Evolutionary conservation across 352 stramenopile genomes (phyloP), one percentile per base, ranked within the genome.

Genomic region (Phytophthora lateralis): DNA sequence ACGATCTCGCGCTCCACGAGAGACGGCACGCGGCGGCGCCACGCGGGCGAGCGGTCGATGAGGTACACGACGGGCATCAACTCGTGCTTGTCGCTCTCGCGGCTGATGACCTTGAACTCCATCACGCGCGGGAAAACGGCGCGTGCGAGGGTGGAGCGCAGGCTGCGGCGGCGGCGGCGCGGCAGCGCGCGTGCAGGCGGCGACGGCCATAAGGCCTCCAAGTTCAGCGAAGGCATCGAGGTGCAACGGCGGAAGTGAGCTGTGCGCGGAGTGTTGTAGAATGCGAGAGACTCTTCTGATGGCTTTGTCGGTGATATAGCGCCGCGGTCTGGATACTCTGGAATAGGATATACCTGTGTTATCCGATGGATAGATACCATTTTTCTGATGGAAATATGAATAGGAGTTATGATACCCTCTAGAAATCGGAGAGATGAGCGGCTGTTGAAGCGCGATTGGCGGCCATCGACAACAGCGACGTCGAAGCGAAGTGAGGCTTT

Each of bases 81-180:
- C 68, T 89, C 79, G 70, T 91, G 82, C 71, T 88, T 89, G 48
- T 89, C 76, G 29, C 59, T 72, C 66, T 91, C 79, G 48, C 82
- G 79, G 9, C 69, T 84, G 60, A 89, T 89, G 35, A 91, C 80
- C 42, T 89, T 89, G 66, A 89, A 91, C 78, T 91, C 82, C 75
- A 88, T 87, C 11, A 91, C 75, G 47, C 70, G 72, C 12, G 82
- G 81, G 46, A 80, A 83, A 43, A 91, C 61, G 38, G 76, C 73
- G 53, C 76, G 79, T 20, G 69, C 68, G 12, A 88, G 47, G 9
- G 54, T 41, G 9, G 67, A 58, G 27, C 59, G 56, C n/a, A 72
- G 18, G 21, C 63, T 72, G 48, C 54, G 52, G 29, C 49, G 59
- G 50, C 66, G 55, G 10, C 41, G 41, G 14, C 32, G 55, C 2